Evolutionary conservation across 352 stramenopile species (phyloP).

Genomic region (Saprolegnia diclina): DNA sequence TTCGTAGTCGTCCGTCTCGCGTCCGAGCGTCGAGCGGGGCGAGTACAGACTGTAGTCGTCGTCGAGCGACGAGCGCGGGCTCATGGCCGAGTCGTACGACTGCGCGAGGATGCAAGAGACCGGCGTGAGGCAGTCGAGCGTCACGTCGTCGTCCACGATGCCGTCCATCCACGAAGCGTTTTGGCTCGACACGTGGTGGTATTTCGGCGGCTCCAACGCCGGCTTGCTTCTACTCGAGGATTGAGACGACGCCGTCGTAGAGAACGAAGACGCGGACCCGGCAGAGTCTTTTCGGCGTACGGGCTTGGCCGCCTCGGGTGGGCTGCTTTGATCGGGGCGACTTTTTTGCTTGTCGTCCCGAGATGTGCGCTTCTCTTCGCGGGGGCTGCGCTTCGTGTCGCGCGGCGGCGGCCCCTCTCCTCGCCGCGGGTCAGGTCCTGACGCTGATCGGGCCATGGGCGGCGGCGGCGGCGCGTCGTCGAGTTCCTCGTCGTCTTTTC

Average conservation of each 20-base stretch:
- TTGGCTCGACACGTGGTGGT: constrained; percentile 11
- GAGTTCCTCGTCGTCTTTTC: background rate
- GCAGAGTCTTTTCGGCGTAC: background rate
- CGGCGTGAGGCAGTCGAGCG: constrained; percentile 4
- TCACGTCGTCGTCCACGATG: constrained; percentile 13
- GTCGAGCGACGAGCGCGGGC: background rate
- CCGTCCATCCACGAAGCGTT: constrained; percentile 12
- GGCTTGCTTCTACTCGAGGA: background rate
- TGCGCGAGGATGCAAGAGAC: constrained; percentile 16
- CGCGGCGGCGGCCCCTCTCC: background rate
- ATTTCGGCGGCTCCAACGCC: background rate
- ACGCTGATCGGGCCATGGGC: background rate
- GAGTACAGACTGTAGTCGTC: background rate
- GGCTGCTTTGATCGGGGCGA: background rate
- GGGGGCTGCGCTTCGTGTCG: background rate
- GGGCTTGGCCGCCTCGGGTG: background rate
- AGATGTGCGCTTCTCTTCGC: background rate
- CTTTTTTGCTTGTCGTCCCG: too few species aligned
- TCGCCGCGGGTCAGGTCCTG: background rate
- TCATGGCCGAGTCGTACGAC: constrained; percentile 1
- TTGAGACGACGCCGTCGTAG: constrained; percentile 6
- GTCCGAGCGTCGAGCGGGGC: background rate
- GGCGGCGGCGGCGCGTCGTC: background rate
- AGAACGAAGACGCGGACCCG: background rate
- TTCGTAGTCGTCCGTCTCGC: constrained; percentile 16